Evolutionary conservation across 2,329 filamentous ascomycete species (phyloP), one percentile per base, ranked within the genome.

Genomic region (Corynespora cassiicola): DNA sequence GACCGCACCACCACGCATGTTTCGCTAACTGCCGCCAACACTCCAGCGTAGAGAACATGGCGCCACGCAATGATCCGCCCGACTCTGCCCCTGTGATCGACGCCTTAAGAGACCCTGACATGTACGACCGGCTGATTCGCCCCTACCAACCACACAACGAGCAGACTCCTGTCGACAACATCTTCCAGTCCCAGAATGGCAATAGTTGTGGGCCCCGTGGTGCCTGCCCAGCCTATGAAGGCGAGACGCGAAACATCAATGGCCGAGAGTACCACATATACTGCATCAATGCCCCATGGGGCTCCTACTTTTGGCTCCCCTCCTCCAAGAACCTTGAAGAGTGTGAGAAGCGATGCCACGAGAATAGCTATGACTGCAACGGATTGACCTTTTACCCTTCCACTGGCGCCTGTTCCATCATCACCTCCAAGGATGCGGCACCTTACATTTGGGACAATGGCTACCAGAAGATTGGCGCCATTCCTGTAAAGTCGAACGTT

Each of bases 391-490:
- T 31, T 25, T 47, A 32, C 26, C 39, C 36, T 4, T 30, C 15
- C 2, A 36, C 28, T 8, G 15, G 22, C 5, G 37, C 27, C 5
- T 42, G 43, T 19, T 22, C 39, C n/a, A 23, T 47, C 10, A 35
- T 47, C 31, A 24, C 20, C n/a, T 31, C 32, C 7, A 22, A 21
- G 7, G 20, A 44, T n/a, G 18, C 25, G 10, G 27, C 25, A 3
- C 36, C 27, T 8, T 36, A 40, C 17, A 30, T 43, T 12, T 43
- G 29, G 35, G 39, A 47, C 21, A 40, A 43, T 17, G 44, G 32
- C n/a, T 42, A 40, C 19, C 39, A 43, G 19, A 43, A 37, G 31
- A 33, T 47, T 23, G 39, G 36, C 11, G 30, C 19, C 15, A 42
- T 45, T 32, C 36, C 29, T 2, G 25, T 20, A 7, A 10, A 28